Percentiles rank a stretch among this genome's conserved stretches.
Evolutionary conservation across 305 asterid genomes (phyloP).

Genomic region (Fraxinus floribunda): DNA sequence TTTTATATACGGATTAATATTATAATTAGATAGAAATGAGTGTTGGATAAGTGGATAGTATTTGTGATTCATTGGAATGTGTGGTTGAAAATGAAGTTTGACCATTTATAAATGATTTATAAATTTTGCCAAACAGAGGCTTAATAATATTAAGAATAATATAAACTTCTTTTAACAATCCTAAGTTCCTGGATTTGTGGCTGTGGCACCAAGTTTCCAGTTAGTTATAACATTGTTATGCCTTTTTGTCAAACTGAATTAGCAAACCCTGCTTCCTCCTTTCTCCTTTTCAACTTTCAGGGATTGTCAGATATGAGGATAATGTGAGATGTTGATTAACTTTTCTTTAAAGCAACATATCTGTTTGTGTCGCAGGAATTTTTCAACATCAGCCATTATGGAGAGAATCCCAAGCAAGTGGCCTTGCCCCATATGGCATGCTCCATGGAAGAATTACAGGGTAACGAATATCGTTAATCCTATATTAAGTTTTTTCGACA

Average conservation of each 20-base stretch:
- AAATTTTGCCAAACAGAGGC: background rate
- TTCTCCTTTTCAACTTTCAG: background rate
- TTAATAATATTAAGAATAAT: background rate
- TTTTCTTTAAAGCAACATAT: slow-evolving; percentile 15
- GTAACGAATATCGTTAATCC: slow-evolving; percentile 40
- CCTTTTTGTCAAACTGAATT: background rate
- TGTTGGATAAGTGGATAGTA: background rate
- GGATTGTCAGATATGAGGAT: slow-evolving; percentile 2
- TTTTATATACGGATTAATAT: background rate
- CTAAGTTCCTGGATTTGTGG: slow-evolving; percentile 14
- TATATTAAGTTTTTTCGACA: background rate
- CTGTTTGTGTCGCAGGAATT: slow-evolving; percentile 49
- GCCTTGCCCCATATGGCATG: slow-evolving; percentile 96
- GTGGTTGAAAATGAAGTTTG: background rate
- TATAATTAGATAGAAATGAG: background rate
- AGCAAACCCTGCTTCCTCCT: slow-evolving; percentile 8
- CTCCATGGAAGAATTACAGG: slow-evolving; percentile 96
- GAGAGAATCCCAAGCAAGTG: slow-evolving; percentile 96
- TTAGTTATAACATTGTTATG: slow-evolving; percentile 2
- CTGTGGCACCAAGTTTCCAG: slow-evolving; percentile 12
- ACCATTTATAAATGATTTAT: no score
- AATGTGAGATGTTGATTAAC: slow-evolving; percentile 6
- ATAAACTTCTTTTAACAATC: slow-evolving; percentile 5
- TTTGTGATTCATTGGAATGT: background rate
- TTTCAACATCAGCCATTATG: slow-evolving; percentile 93